Base-by-base conservation (phyloP, 2,329 filamentous ascomycete species). In the Apiospora koreana region DNA sequence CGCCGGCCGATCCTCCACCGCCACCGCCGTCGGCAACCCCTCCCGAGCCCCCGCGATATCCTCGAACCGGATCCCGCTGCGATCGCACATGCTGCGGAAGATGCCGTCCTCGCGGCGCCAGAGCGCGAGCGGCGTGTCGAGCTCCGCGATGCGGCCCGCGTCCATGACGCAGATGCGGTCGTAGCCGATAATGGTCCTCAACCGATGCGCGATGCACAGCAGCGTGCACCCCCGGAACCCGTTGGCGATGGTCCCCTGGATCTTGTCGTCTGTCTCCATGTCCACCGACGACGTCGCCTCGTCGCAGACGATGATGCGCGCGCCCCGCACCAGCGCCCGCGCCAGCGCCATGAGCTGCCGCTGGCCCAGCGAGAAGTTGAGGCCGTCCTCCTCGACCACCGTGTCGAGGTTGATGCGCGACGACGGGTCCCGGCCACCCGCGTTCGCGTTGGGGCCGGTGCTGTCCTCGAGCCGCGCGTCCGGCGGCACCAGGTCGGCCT, bases 111-210 rank as follows among this genome's bases (percentile, higher is more conserved):
- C 82, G 38, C 78, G 80, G 71, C 91, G 87, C 86, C 92, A 98
- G 71, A 99, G 83, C 58, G 84, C 86, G 54, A 92, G 78, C 2
- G 96, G 96, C 18, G 88, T 87, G 77, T 93, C 96, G 73, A 98
- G 85, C 86, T 98, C 95, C 0, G 93, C 94, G 77, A 99, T 98
- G 21, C 83, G 83, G 0, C 96, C 96, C 62, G 91, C 87, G 76
- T 98, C 95, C 95, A 99, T 97, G 75, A 99, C 96, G 77, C 94
- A 95, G 79, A 99, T 97, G 65, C 95, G 90, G 81, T 99, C 95
- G 81, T 98, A 98, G 38, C 91, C 91, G 72, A 98, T 92, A 73
- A 99, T 97, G 0, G 96, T 98, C 77, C 94, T 92, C 76, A 98
- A 85, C 6, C 95, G 88, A 81, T 98, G 95, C 7, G 95, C 95